phyloP scores from a whole-genome alignment of 2,329 filamentous ascomycete genomes.

The Pseudogymnoascus sp. region DNA sequence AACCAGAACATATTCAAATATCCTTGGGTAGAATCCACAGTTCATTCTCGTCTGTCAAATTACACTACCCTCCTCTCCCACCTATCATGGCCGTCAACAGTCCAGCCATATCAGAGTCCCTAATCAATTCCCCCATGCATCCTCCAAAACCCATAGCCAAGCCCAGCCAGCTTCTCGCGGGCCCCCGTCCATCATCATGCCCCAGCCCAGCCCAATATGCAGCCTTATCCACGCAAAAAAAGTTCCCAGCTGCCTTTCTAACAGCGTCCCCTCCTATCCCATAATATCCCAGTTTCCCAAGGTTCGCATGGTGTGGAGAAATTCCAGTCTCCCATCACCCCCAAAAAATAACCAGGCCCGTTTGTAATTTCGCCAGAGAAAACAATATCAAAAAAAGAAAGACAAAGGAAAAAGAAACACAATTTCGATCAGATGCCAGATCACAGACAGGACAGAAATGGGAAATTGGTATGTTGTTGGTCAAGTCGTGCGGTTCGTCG shows the following conservation, averaged over 20 bases:
- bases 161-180: not conserved
- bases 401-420: not conserved
- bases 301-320: not conserved
- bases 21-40: not conserved
- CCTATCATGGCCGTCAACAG: not conserved
- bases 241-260: not conserved
- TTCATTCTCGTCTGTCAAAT: not conserved
- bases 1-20: not conserved
- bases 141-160: not conserved
- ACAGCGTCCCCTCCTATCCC: not conserved
- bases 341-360: no score
- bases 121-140: not conserved
- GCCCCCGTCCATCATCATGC: not conserved
- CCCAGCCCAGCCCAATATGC: not conserved
- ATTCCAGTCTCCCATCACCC: not conserved
- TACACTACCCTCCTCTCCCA: not conserved
- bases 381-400: not conserved
- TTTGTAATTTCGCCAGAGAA: not conserved
- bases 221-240: not conserved
- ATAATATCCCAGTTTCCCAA: not conserved
- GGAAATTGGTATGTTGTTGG: constrained; percentile 1
- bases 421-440: not conserved
- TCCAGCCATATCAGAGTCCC: not conserved
- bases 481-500: no score
- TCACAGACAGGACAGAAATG: not conserved